Evolutionary conservation across 2,329 filamentous ascomycete genomes (phyloP), one percentile per base, ranked within the genome.

Genomic region (Gaeumannomyces tritici): DNA sequence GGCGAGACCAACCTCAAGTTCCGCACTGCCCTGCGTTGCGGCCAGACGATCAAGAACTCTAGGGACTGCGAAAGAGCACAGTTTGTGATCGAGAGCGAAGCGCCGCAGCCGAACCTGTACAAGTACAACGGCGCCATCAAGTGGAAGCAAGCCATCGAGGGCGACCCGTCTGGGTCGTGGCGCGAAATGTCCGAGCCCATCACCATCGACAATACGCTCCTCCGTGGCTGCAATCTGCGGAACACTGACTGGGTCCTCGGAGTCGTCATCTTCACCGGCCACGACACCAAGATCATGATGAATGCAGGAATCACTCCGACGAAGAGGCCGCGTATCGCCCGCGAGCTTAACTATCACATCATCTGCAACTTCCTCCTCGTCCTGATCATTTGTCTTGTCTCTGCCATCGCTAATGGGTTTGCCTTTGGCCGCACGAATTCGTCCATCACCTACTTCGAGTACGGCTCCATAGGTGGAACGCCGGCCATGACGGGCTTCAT

Each of bases 211-310:
- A 99, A 99, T 71, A 76, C 98, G 66, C 83, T 99, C 33, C 85
- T 99, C 57, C 89, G 95, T 79, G 95, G 95, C 62, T 96, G 92
- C 76, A 96, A 92, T 68, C 77, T 99, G 59, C 87, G 93, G 67
- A 99, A 98, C 73, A 99, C 95, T 0, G 93, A 98, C 71, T 99
- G 95, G 95, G 83, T 92, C 62, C 83, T 99, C 7, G 95, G 93
- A 61, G 84, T 99, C 3, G 93, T 98, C 60, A 80, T 96, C 24
- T 99, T 96, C 76, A 98, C 95, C 18, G 95, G 95, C 42, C 87
- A 93, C 71, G 93, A 99, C 73, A 96, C 93, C 42, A 99, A 98
- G 78, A 98, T 97, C 73, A 99, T 99, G 95, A 89, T 97, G 79
- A 99, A 99, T 73, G 90, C 95, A 31, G 95, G 95, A 64, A 89